Percentiles rank a stretch among this genome's conserved stretches.
phyloP scores from a whole-genome alignment of 2,329 filamentous ascomycete genomes.

The Cladosporium sp. region DNA sequence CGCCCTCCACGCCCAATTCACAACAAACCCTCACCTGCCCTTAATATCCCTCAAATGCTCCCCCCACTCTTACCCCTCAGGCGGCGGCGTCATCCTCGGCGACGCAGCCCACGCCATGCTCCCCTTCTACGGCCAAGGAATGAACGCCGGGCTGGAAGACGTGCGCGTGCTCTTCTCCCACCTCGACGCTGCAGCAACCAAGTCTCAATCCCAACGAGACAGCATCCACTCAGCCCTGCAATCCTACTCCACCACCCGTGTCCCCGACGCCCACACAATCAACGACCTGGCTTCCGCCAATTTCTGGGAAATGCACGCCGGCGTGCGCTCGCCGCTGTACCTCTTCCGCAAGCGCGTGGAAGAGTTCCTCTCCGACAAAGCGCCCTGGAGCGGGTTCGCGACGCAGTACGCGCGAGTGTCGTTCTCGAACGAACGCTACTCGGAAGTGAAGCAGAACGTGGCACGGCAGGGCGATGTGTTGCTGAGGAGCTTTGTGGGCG shows the following conservation, averaged over 20 bases:
- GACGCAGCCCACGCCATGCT: constrained; percentile 98
- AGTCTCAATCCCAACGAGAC: constrained; percentile 29
- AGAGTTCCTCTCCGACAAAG: constrained; percentile 70
- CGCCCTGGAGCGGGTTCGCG: constrained; percentile 78
- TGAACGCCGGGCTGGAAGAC: constrained; percentile 95
- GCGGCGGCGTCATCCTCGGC: constrained; percentile 73
- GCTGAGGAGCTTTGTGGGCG: constrained; percentile 44
- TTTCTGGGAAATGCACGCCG: constrained; percentile 88
- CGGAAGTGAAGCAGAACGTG: constrained; percentile 69
- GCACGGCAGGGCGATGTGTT: constrained; percentile 59
- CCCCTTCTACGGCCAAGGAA: constrained; percentile 95
- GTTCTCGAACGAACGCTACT: constrained; percentile 90
- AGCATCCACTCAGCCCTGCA: constrained; percentile 49
- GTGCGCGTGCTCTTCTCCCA: constrained; percentile 81
- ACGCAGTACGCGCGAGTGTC: constrained; percentile 91
- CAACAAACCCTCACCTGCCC: constrained; percentile 79
- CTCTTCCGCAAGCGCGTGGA: constrained; percentile 79
- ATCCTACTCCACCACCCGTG: constrained; percentile 70
- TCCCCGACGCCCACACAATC: constrained; percentile 79
- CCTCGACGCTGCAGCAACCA: constrained; percentile 56
- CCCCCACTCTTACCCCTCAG: constrained; percentile 75
- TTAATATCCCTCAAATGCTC: constrained; percentile 90
- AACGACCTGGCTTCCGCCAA: constrained; percentile 89
- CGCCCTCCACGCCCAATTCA: constrained; percentile 71
- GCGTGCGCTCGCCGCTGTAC: constrained; percentile 74